These are phyloP conservation scores for Pythium dissimile DNA, from an alignment of 352 stramenopile genomes.

Conservation along the genomic window DNA sequence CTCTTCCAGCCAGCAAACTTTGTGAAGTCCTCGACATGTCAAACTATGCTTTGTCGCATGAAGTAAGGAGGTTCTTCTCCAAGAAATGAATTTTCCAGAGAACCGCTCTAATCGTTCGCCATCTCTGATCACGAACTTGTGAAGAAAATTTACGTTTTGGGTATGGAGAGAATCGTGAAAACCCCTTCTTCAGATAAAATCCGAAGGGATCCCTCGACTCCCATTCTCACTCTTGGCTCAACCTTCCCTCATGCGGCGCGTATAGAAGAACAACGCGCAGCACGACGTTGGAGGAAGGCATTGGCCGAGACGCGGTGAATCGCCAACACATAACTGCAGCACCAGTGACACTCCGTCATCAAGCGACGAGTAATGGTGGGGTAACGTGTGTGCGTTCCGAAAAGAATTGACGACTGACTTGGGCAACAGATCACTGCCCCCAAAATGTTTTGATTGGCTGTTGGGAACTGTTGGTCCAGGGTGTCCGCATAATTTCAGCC, in stretches of 20 bases:
- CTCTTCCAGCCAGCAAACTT: no score
- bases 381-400: background rate
- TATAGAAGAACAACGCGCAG: slow-evolving; percentile 23
- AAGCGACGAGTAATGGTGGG: background rate
- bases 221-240: slow-evolving; percentile 39
- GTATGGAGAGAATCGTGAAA: slow-evolving; percentile 58
- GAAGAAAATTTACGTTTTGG: no score
- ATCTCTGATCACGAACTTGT: no score
- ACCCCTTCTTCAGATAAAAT: slow-evolving; percentile 48
- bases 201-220: slow-evolving; percentile 51
- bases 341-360: background rate
- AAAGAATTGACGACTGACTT: slow-evolving; percentile 15
- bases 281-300: slow-evolving; percentile 21
- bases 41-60: no score
- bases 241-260: slow-evolving; percentile 11
- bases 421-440: no score
- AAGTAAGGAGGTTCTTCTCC: no score
- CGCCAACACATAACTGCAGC: background rate
- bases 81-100: background rate
- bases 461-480: no score
- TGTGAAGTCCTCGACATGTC: no score
- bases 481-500: no score
- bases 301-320: slow-evolving; percentile 10
- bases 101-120: no score
- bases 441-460: no score